These are phyloP conservation scores for Blastobotrys buckinghamii DNA, from an alignment of 1,139 yeast genomes.

Conservation along the genomic window DNA sequence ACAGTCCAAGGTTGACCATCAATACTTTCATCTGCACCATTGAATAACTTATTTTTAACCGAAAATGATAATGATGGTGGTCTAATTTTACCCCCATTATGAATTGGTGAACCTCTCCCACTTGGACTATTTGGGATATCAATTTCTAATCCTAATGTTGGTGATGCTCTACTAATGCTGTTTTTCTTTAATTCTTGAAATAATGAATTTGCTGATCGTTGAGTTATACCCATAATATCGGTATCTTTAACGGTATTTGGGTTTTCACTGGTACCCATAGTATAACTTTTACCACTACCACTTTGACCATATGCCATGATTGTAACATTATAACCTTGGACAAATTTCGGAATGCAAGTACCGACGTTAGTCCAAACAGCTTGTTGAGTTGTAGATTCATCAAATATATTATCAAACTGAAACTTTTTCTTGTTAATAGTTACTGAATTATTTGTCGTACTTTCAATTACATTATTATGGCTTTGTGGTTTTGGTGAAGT, in stretches of 20 bases:
- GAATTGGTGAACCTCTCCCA: conserved; percentile 7
- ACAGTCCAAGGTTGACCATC: conserved; percentile 19
- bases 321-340: conserved; percentile 29
- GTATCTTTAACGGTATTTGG: conserved; percentile 10
- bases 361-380: conserved; percentile 22
- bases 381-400: conserved; percentile 19
- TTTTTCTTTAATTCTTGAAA: conserved; percentile 14
- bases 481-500: neutral
- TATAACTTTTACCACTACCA: conserved; percentile 32
- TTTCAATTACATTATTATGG: conserved; percentile 3
- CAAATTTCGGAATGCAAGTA: conserved; percentile 16
- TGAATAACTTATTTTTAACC: conserved; percentile 8
- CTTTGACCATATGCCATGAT: conserved; percentile 33
- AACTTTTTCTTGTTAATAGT: conserved; percentile 17
- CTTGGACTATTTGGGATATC: neutral
- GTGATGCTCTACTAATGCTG: conserved; percentile 3
- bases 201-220: conserved; percentile 20
- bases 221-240: conserved; percentile 20
- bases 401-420: conserved; percentile 23
- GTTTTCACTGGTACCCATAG: conserved; percentile 29
- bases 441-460: conserved; percentile 5
- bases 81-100: conserved; percentile 1
- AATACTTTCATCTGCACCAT: conserved; percentile 5
- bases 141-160: conserved; percentile 3
- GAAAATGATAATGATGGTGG: conserved; percentile 13